These are phyloP conservation scores for Biscutella laevigata DNA, from an alignment of 441 rosid genomes.

Conservation along the genomic window DNA sequence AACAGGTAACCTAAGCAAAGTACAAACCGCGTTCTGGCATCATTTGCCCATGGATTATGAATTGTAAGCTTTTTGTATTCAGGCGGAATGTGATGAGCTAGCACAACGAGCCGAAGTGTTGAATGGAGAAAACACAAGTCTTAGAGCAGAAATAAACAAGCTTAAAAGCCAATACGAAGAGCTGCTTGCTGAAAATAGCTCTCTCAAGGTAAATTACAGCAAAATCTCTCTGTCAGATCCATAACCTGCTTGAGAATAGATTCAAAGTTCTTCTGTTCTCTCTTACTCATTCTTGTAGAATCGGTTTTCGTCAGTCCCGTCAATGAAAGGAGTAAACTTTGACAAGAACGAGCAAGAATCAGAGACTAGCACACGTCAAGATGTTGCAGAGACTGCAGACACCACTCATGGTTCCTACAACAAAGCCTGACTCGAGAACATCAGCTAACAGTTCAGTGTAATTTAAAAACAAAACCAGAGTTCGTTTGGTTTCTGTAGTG, in stretches of 20 bases:
- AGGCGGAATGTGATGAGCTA: slow-evolving; percentile 94
- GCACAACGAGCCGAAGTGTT: slow-evolving; percentile 77
- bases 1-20: slow-evolving; percentile 46
- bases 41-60: background rate
- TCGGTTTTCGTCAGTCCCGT: slow-evolving; percentile 43
- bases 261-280: background rate
- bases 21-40: background rate
- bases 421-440: slow-evolving; percentile 15
- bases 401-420: slow-evolving; percentile 32
- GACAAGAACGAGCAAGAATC: slow-evolving; percentile 42
- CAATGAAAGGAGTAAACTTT: slow-evolving; percentile 39
- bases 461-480: slow-evolving; percentile 6
- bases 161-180: slow-evolving; percentile 68
- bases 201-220: slow-evolving; percentile 51
- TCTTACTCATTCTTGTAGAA: slow-evolving; percentile 34
- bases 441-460: slow-evolving; percentile 14
- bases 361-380: slow-evolving; percentile 13
- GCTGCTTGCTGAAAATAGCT: slow-evolving; percentile 57
- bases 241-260: background rate
- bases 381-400: slow-evolving; percentile 11
- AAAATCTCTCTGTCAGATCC: background rate
- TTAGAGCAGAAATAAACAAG: slow-evolving; percentile 63
- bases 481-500: background rate
- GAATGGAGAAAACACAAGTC: slow-evolving; percentile 73
- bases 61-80: slow-evolving; percentile 13